phyloP scores from a whole-genome alignment of 1,139 yeast species.

The Nadsonia starkeyi-henricii region DNA sequence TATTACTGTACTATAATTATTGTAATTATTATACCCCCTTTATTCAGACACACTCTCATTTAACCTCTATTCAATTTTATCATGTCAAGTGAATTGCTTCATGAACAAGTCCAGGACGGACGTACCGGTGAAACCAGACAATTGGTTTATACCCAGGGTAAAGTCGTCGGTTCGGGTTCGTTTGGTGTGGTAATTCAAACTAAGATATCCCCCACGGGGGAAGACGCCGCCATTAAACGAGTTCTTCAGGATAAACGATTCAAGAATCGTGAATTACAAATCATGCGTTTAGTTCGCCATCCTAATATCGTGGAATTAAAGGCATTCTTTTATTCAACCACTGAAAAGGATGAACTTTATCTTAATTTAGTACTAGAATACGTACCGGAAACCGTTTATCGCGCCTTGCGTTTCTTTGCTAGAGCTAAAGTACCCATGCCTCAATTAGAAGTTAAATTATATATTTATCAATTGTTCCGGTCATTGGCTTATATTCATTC shows the following conservation, averaged over 20 bases:
- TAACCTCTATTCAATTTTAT: too few species aligned
- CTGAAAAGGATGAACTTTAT: slow-evolving; percentile 64
- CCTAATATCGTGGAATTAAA: slow-evolving; percentile 78
- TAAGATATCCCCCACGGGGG: slow-evolving; percentile 58
- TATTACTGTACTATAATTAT: too few species aligned
- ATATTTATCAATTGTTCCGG: slow-evolving; percentile 82
- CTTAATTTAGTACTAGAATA: slow-evolving; percentile 79
- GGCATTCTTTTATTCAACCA: slow-evolving; percentile 77
- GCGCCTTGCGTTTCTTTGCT: slow-evolving; percentile 76
- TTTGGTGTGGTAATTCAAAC: slow-evolving; percentile 95
- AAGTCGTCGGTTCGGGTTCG: slow-evolving; percentile 94
- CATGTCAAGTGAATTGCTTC: slow-evolving; percentile 33
- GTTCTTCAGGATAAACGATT: slow-evolving; percentile 91
- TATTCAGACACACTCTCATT: too few species aligned
- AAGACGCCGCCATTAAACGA: slow-evolving; percentile 80
- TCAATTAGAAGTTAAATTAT: slow-evolving; percentile 69
- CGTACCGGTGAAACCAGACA: slow-evolving; percentile 49
- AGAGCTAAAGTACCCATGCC: slow-evolving; percentile 73
- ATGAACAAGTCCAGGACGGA: slow-evolving; percentile 65
- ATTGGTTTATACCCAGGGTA: slow-evolving; percentile 55
- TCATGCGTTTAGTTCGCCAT: slow-evolving; percentile 82
- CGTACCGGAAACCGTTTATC: slow-evolving; percentile 88
- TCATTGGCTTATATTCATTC: slow-evolving; percentile 87
- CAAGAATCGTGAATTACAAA: slow-evolving; percentile 91
- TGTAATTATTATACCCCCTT: too few species aligned